Percentiles rank a stretch among this genome's conserved stretches.
These are phyloP conservation scores for Hypoxylon fragiforme DNA, from an alignment of 495 filamentous ascomycete genomes.

Conservation along the genomic window DNA sequence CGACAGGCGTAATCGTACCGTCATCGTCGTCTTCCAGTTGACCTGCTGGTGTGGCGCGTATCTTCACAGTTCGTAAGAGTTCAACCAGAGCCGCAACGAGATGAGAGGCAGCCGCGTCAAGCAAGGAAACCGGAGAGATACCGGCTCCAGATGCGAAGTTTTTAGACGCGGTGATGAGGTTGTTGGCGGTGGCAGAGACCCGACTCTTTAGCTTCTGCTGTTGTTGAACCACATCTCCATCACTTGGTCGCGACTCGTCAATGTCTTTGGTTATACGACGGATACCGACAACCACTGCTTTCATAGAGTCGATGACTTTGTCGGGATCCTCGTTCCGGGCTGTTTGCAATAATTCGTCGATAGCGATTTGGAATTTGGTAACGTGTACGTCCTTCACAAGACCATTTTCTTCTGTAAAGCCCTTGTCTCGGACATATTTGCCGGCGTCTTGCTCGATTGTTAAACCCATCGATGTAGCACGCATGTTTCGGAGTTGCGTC, in stretches of 20 bases:
- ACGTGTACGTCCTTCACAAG: conserved; percentile 88
- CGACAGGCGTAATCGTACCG: conserved; percentile 55
- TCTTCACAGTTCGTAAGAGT: conserved; percentile 78
- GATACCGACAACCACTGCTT: conserved; percentile 75
- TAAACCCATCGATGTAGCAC: conserved; percentile 76
- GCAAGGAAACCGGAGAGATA: conserved; percentile 88
- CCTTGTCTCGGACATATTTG: conserved; percentile 66
- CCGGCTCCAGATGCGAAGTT: conserved; percentile 81
- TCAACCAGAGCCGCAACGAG: conserved; percentile 84
- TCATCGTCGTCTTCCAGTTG: conserved; percentile 80
- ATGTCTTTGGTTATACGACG: conserved; percentile 80
- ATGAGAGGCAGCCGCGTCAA: conserved; percentile 96
- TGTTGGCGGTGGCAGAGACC: conserved; percentile 90
- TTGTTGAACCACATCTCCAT: conserved; percentile 51
- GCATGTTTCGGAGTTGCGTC: conserved; percentile 79
- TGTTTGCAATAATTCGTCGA: conserved; percentile 85
- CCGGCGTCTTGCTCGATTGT: conserved; percentile 66
- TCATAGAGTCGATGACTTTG: conserved; percentile 77
- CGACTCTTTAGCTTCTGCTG: conserved; percentile 71
- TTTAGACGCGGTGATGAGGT: conserved; percentile 89
- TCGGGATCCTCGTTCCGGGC: conserved; percentile 73
- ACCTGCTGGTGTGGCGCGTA: conserved; percentile 70
- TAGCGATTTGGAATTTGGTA: conserved; percentile 91
- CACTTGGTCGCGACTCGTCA: conserved; percentile 57
- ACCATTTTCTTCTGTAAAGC: conserved; percentile 71